Evolutionary conservation across 1,139 yeast genomes (phyloP).

Genomic region (Komagataea norvegica): DNA sequence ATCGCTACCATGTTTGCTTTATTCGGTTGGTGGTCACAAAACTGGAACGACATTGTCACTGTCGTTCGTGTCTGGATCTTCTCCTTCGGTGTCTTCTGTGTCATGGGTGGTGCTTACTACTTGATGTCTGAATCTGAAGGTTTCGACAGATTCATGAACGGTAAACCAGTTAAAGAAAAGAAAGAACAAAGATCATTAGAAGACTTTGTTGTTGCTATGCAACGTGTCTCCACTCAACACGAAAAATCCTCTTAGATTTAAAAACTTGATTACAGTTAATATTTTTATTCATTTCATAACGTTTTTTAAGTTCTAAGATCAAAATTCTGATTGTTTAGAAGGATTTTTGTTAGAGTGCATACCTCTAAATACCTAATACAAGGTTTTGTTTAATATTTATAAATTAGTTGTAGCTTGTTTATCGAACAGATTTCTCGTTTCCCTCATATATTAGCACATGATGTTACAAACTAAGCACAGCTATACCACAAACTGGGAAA

Average conservation of each 20-base stretch:
- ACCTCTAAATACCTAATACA: constrained; percentile 8
- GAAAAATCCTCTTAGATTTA: constrained; percentile 48
- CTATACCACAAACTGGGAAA: too few species aligned
- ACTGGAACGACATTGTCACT: constrained; percentile 94
- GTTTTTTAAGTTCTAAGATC: constrained; percentile 5
- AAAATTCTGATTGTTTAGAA: constrained; percentile 8
- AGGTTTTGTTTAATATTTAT: constrained; percentile 4
- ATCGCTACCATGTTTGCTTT: constrained; percentile 85
- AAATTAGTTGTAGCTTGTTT: background rate
- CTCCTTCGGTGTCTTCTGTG: constrained; percentile 96
- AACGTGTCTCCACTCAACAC: constrained; percentile 97
- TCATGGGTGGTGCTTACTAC: constrained; percentile 96
- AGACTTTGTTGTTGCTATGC: constrained; percentile 96
- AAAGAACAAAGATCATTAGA: constrained; percentile 73
- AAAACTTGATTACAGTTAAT: background rate
- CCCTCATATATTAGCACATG: too few species aligned
- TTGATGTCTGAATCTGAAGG: constrained; percentile 81
- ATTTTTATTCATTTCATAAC: constrained; percentile 7
- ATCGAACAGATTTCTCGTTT: background rate
- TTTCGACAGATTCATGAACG: constrained; percentile 92
- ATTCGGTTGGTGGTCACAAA: constrained; percentile 98
- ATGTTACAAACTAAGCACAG: too few species aligned
- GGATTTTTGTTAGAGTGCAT: constrained; percentile 12
- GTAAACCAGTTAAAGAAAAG: constrained; percentile 66
- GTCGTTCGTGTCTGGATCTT: constrained; percentile 91